A percentile compares a stretch with the other conserved stretches of the same genome.
Conservation (phyloP, 768 basidiomycete species). For the Tulasnella sp. region DNA sequence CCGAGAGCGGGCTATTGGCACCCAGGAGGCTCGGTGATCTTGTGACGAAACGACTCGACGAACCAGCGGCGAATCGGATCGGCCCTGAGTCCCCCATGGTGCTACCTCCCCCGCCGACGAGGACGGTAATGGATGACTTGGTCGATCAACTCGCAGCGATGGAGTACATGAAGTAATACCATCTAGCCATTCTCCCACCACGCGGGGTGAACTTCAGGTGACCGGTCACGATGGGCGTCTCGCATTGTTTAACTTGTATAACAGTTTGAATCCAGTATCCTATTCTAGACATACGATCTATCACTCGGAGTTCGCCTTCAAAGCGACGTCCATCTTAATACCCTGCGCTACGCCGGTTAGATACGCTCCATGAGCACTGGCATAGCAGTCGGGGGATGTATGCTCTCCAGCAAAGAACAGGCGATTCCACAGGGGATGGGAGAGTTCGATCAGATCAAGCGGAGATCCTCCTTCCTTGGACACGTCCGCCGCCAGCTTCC, state of each 20-base stretch:
- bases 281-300: background rate
- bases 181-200: background rate
- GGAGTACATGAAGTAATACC: constrained; percentile 30
- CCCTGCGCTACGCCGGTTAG: constrained; percentile 3
- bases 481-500: background rate
- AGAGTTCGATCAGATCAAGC: constrained; percentile 21
- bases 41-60: constrained; percentile 25
- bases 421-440: constrained; percentile 18
- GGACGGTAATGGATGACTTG: constrained; percentile 63
- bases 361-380: constrained; percentile 20
- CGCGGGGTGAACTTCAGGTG: no score
- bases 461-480: constrained; percentile 16
- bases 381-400: constrained; percentile 16
- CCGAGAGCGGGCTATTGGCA: constrained; percentile 49
- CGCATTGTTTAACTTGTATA: no score
- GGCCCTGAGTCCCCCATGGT: constrained; percentile 28
- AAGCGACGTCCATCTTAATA: background rate
- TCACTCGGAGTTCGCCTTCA: background rate
- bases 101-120: constrained; percentile 20
- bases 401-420: constrained; percentile 23
- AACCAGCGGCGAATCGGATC: constrained; percentile 23
- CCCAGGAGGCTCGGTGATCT: constrained; percentile 37
- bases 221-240: background rate
- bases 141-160: constrained; percentile 74
- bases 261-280: background rate